Conservation (phyloP, 768 basidiomycete species). For the Omphalotus guepiniiformis region DNA sequence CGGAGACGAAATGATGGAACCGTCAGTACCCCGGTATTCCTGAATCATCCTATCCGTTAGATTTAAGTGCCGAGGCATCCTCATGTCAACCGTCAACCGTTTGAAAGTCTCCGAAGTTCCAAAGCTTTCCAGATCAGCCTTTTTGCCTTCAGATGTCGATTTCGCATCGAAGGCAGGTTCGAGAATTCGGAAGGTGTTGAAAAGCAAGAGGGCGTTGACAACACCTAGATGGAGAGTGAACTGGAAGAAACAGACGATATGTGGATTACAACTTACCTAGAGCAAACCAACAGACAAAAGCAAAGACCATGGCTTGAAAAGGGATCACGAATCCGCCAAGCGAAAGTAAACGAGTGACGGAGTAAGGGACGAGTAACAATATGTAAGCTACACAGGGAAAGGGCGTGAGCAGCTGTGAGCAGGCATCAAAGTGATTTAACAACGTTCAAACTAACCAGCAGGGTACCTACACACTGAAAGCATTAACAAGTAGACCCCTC, state of each 20-base stretch:
- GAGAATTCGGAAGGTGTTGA: constrained; percentile 64
- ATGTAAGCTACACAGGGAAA: constrained; percentile 50
- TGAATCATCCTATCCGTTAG: constrained; percentile 8
- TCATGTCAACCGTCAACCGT: not conserved
- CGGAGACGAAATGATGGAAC: not conserved
- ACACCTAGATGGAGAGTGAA: constrained; percentile 38
- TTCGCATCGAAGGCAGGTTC: constrained; percentile 43
- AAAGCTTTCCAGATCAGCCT: constrained; percentile 28
- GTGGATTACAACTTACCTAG: constrained; percentile 39
- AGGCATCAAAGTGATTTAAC: constrained; percentile 2
- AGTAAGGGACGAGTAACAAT: constrained; percentile 54
- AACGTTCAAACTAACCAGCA: constrained; percentile 38
- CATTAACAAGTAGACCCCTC: not conserved
- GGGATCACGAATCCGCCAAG: constrained; percentile 48
- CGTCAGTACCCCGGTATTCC: constrained; percentile 5
- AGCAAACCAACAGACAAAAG: constrained; percentile 45
- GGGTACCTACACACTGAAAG: constrained; percentile 45
- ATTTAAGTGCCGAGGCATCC: not conserved
- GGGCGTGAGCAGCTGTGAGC: no score
- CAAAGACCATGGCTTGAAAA: constrained; percentile 43
- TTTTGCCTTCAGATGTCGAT: constrained; percentile 16
- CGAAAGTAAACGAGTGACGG: constrained; percentile 43
- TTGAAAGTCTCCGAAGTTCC: constrained; percentile 16
- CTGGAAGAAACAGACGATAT: not conserved
- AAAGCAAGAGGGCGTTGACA: constrained; percentile 61